Evolutionary conservation across 2,329 filamentous ascomycete species (phyloP), one percentile per base, ranked within the genome.

Genomic region (Hypocrella siamensis): DNA sequence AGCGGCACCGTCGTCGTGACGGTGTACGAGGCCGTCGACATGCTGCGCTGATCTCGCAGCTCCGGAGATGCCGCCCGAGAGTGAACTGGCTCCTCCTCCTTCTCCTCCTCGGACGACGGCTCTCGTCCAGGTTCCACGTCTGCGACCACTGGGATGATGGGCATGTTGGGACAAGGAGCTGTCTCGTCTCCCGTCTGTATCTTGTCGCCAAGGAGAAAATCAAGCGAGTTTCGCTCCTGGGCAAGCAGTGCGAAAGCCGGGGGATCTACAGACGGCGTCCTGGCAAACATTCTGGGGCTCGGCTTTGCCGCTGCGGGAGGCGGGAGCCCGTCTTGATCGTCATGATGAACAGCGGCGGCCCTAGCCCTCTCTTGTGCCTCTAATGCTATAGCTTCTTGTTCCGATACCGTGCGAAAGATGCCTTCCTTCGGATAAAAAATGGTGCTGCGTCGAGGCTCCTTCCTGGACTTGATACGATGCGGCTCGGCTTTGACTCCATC

Each of bases 361-460:
- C 8, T n/a, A 6, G 40, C 43, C 25, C 46, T 43, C 16, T 46
- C 41, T 26, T 51, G 46, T 0, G 46, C 49, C 35, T 61, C 54
- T 34, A 64, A 47, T 5, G 55, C 57, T 14, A 60, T 57, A 9
- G 63, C 58, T 35, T 70, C 65, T 36, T 65, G 54, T 40, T 70
- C 61, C 2, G 70, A 69, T 28, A 75, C 54, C 3, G 70, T 71
- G 30, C 67, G 65, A 46, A 78, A 76, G 33, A 72, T 68, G 30
- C 73, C 77, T 44, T 77, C 64, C 14, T 66, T 64, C 5, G 75
- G 70, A 10, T 71, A 65, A 42, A 78, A 70, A 33, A 75, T 62
- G 24, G 65, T 68, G 44, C 60, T 67, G 17, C 47, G 65, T 41
- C 58, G 64, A 34, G 52, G 57, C 42, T 49, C 60, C 32, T 57